A percentile compares a stretch with the other conserved stretches of the same genome.
Conservation (phyloP, 2,329 filamentous ascomycete genomes). For the Claviceps sp. region DNA sequence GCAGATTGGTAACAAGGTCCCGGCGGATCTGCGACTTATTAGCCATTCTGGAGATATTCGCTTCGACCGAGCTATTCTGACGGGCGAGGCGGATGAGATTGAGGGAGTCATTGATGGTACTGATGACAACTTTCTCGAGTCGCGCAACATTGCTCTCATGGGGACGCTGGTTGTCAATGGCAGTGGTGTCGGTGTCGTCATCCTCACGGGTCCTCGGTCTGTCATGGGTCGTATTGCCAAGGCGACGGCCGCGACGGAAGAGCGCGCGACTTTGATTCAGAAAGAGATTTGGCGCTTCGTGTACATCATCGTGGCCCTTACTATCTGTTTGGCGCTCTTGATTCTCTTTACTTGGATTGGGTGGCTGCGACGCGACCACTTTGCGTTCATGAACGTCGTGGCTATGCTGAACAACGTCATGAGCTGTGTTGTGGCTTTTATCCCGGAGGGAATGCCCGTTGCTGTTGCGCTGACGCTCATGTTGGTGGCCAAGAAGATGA, state of each 20-base stretch:
- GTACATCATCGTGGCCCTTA: conserved; percentile 26
- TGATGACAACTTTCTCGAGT: conserved; percentile 28
- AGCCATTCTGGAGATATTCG: conserved; percentile 27
- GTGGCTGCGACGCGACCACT: conserved; percentile 25
- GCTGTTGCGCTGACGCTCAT: conserved; percentile 26
- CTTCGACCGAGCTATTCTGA: conserved; percentile 28
- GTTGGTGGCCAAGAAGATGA: conserved; percentile 30
- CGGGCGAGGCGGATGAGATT: conserved; percentile 28
- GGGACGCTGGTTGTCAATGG: conserved; percentile 29
- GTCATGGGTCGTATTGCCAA: conserved; percentile 29
- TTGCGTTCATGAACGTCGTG: conserved; percentile 26
- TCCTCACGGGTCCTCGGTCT: conserved; percentile 25
- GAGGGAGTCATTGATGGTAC: conserved; percentile 26
- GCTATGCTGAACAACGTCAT: conserved; percentile 32
- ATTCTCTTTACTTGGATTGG: conserved; percentile 33
- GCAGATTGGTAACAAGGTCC: conserved; percentile 33
- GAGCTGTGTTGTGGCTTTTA: conserved; percentile 27
- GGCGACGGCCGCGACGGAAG: conserved; percentile 22
- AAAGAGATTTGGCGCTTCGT: conserved; percentile 30
- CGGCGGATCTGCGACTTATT: conserved; percentile 31
- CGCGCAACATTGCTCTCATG: conserved; percentile 29
- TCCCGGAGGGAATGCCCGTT: conserved; percentile 27
- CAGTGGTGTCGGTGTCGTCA: conserved; percentile 23
- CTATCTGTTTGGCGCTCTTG: conserved; percentile 22
- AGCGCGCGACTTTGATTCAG: conserved; percentile 26